These are phyloP conservation scores for Gamsiella multidivaricata DNA, from an alignment of 192 early-diverging fungal species.

Conservation along the genomic window DNA sequence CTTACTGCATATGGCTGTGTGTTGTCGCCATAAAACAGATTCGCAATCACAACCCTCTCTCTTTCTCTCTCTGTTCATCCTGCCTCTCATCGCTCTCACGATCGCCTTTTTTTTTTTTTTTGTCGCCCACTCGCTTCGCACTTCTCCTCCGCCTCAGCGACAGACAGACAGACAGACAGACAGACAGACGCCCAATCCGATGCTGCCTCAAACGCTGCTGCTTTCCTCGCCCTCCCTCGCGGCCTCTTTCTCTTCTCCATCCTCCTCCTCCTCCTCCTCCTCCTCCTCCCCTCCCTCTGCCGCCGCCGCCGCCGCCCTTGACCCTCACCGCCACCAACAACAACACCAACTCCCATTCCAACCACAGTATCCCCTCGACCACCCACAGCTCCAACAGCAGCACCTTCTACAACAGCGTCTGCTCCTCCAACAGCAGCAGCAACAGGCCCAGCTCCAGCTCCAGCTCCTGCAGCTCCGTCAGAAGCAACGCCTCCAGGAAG, in stretches of 20 bases:
- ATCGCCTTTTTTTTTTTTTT: too few relatives aligned
- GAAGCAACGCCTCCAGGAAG: conserved; percentile 17
- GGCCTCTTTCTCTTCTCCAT: conserved; percentile 5
- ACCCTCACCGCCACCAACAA: not conserved
- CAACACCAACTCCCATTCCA: conserved; percentile 2
- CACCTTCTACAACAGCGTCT: not conserved
- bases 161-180: too few relatives aligned
- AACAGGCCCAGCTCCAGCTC: conserved; percentile 14
- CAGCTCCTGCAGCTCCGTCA: conserved; percentile 27
- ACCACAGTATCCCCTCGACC: not conserved
- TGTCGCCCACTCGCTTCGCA: too few relatives aligned
- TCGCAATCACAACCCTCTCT: not conserved
- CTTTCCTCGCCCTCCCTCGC: not conserved
- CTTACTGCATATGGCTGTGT: too few relatives aligned
- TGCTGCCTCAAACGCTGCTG: conserved; percentile 18
- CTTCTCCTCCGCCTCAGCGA: too few relatives aligned
- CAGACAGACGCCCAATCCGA: too few relatives aligned
- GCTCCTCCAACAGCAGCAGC: not conserved
- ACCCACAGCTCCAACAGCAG: not conserved
- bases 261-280: conserved; percentile 8
- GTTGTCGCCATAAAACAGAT: conserved; percentile 9
- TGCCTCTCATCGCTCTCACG: not conserved
- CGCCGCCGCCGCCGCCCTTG: not conserved
- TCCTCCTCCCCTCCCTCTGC: not conserved
- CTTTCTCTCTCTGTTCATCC: not conserved